A percentile compares a stretch with the other conserved stretches of the same genome.
Conservation (phyloP, 768 basidiomycete species). For the Suillus ampliporus region DNA sequence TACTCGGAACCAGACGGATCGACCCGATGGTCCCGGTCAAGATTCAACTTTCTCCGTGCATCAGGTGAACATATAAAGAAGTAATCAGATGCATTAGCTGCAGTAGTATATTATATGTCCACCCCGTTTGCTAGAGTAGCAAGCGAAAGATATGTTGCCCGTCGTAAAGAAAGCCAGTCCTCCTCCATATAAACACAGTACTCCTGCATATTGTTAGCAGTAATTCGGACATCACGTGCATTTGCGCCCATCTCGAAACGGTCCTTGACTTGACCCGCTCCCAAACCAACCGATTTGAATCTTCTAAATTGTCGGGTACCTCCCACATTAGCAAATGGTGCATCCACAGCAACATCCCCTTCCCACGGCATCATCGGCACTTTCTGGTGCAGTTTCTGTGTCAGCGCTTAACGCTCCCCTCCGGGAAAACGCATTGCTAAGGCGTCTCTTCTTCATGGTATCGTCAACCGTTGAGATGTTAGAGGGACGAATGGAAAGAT, state of each 20-base stretch:
- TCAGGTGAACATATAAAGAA: neutral
- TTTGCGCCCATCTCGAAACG: neutral
- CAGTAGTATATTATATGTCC: constrained; percentile 7
- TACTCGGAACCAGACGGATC: neutral
- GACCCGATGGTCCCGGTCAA: no score
- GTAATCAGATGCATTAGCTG: constrained; percentile 5
- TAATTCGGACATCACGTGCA: neutral
- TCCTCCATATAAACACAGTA: neutral
- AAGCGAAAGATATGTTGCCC: neutral
- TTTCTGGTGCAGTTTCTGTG: constrained; percentile 15
- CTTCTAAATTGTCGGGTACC: neutral
- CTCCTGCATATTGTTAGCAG: neutral
- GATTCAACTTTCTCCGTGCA: neutral
- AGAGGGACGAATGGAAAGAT: constrained; percentile 72
- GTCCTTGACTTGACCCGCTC: neutral
- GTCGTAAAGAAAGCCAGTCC: constrained; percentile 2
- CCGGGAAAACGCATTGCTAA: constrained; percentile 34
- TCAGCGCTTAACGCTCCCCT: constrained; percentile 20
- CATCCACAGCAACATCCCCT: constrained; percentile 46
- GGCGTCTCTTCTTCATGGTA: constrained; percentile 54
- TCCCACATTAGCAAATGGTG: constrained; percentile 40
- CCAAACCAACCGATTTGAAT: neutral
- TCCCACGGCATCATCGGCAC: constrained; percentile 27
- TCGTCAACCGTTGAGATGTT: constrained; percentile 56
- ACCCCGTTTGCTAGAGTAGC: neutral